Evolutionary conservation across 1,284 basidiomycete genomes (phyloP), one percentile per base, ranked within the genome.

Genomic region (Trametes sp.): DNA sequence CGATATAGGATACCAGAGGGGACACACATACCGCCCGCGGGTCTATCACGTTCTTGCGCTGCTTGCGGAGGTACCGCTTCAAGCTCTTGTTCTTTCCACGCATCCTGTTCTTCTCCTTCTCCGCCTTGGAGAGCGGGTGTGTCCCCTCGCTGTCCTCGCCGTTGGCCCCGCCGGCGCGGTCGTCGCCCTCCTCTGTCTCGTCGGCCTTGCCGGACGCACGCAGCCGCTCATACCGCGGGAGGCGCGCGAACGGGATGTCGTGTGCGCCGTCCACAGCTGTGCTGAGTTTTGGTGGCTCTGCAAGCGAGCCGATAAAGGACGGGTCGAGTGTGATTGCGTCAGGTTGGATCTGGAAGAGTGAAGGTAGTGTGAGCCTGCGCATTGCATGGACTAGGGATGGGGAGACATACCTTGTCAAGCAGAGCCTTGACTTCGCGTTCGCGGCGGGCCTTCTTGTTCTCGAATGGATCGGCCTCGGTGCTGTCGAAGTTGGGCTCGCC

Each of bases 401-500:
- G 19, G 8, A 59, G 33, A 68, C 76, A 14, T 44, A 90, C 90
- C 84, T 98, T 99, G 77, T 99, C 97, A 68, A 99, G 78, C 35
- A 99, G 84, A 44, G 82, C 84, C 73, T 93, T 90, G 67, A 99
- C 95, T 77, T 99, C 98, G 65, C 94, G 84, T 81, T 99, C 98
- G 54, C 94, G 83, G 60, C 95, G 79, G 19, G 91, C 84, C 63
- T 87, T 89, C 77, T 87, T 90, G 69, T 90, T 88, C 77, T 99
- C 96, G 80, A 92, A 98, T 4, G 97, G 95, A 85, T 99, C 96
- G 0, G 94, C 92, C 78, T 99, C 97, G 24, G 84, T 78, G 61
- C 92, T 93, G 76, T 99, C 97, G 74, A 96, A 98, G 81, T 98
- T 96, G 48, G 96, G 88, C 76, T 99, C 96, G 44, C 97, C 97